Base-by-base conservation (phyloP, 352 stramenopile species). In the Pythium coloratum region DNA sequence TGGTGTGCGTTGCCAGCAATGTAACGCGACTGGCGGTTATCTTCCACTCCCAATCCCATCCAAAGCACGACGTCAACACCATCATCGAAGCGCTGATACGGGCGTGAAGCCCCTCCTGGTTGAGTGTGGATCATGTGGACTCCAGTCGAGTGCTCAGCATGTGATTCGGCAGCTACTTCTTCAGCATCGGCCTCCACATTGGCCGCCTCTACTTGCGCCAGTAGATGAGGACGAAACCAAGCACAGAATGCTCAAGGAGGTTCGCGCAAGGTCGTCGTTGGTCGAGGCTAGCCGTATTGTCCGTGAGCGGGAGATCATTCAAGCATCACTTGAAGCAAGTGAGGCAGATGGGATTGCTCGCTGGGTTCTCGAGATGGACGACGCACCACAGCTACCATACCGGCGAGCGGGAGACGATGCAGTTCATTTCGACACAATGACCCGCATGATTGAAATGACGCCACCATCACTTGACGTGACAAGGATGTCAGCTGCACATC, bases 371-470 rank as follows among this genome's bases (percentile, higher is more conserved):
- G 26, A 57, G 18, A 33, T 40, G 12, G 18, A 36, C 0, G 30
- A 62, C 18, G 8, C 53, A 36, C 6, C 24, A 5, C 50, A 67
- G 13, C 28, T n/a, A 18, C 16, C 26, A 0, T 38, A 49, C 36
- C 4, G 14, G 2, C 24, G 46, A 9, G 9, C 28, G 6, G 62
- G 53, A 6, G 53, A 55, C 0, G 62, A 62, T 10, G 24, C 51
- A 3, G 2, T 50, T 0, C 49, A 38, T 38, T 38, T n/a, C n/a
- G n/a, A n/a, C n/a, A n/a, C n/a, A n/a, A n/a, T n/a, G n/a, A n/a
- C n/a, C n/a, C 36, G 61, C 1, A n/a, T 67, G 16, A 67, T 67
- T 16, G 61, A 61, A n/a, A 67, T 67, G 51, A 26, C 38, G 16
- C 61, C 61, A 2, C 61, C 51, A 24, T 36, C 33, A 14, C 2